Conservation (phyloP, 768 basidiomycete genomes). For the Amanita pseudoporphyria region DNA sequence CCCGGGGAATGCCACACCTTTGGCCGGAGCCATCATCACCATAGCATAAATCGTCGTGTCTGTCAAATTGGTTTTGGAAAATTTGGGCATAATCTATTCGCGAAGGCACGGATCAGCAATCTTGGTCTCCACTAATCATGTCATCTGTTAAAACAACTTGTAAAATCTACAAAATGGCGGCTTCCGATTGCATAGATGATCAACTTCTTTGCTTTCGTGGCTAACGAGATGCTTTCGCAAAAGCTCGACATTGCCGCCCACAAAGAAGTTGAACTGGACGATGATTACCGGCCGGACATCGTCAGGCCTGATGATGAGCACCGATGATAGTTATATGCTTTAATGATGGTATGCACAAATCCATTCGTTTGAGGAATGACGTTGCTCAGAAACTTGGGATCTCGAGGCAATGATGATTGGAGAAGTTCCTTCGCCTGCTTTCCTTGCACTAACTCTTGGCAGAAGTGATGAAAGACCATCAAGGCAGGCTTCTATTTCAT, state of each 20-base stretch:
- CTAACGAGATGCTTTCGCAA: constrained; percentile 19
- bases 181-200: constrained; percentile 9
- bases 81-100: constrained; percentile 25
- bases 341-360: constrained; percentile 25
- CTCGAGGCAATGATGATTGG: neutral
- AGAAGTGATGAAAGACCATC: neutral
- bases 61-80: constrained; percentile 24
- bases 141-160: constrained; percentile 16
- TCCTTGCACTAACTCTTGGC: neutral
- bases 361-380: constrained; percentile 20
- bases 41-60: constrained; percentile 22
- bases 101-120: constrained; percentile 16
- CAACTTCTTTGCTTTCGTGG: constrained; percentile 20
- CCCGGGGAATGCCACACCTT: constrained; percentile 26
- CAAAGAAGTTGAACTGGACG: constrained; percentile 21
- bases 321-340: constrained; percentile 24
- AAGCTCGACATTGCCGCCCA: constrained; percentile 19
- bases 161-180: constrained; percentile 18
- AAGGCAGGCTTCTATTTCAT: neutral
- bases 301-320: constrained; percentile 12
- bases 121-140: neutral
- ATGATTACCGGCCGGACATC: constrained; percentile 25
- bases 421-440: neutral
- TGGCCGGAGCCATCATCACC: constrained; percentile 24
- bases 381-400: neutral